phyloP scores from a whole-genome alignment of 2,329 filamentous ascomycete genomes.

The Hortaea werneckii region DNA sequence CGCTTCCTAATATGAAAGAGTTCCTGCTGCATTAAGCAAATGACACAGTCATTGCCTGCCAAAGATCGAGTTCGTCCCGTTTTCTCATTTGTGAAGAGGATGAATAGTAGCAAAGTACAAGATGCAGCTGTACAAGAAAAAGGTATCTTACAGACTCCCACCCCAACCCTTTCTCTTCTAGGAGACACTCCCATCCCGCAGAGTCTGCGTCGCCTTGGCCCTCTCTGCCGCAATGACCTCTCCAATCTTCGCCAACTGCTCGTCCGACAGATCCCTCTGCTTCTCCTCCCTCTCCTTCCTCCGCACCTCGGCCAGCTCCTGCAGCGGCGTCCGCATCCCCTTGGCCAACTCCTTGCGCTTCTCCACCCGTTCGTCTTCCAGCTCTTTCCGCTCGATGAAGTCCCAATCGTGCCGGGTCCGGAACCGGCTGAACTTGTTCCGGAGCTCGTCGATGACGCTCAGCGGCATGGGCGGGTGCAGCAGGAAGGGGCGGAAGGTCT shows the following conservation, averaged over 20 bases:
- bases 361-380: constrained; percentile 44
- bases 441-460: constrained; percentile 72
- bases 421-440: constrained; percentile 73
- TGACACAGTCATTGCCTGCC: too few species aligned
- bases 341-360: constrained; percentile 30
- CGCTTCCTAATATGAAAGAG: too few species aligned
- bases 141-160: too few species aligned
- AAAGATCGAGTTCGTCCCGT: too few species aligned
- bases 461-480: constrained; percentile 67
- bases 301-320: constrained; percentile 31
- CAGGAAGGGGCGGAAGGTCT: constrained; percentile 69
- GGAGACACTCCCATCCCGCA: not conserved
- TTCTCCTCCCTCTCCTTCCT: constrained; percentile 29
- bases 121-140: too few species aligned
- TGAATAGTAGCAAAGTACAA: too few species aligned
- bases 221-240: constrained; percentile 27
- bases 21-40: too few species aligned
- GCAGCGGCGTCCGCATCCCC: constrained; percentile 38
- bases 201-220: constrained; percentile 4
- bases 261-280: constrained; percentile 25
- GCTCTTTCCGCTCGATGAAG: constrained; percentile 56
- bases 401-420: constrained; percentile 68
- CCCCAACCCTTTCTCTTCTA: too few species aligned
- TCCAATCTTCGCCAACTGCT: constrained; percentile 33
- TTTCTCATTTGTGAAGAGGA: too few species aligned